These are phyloP conservation scores for Umbellularia californica DNA, from an alignment of 164 flowering plant species.

Conservation along the genomic window DNA sequence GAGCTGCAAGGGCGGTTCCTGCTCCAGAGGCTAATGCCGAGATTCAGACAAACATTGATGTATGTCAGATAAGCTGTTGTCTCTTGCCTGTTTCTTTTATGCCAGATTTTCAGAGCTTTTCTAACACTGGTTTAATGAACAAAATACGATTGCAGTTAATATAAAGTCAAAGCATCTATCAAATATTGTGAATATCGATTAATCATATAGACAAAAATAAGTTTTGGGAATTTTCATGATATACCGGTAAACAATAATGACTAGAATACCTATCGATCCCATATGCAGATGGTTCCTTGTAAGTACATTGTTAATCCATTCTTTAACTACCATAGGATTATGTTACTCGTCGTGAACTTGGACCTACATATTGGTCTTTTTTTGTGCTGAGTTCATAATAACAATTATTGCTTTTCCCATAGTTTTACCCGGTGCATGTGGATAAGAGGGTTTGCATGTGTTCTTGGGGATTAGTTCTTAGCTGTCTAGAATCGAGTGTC, in stretches of 20 bases:
- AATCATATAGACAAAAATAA: neutral
- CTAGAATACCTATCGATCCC: no score
- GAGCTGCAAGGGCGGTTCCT: conserved; percentile 57
- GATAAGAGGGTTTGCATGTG: no score
- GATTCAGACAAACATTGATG: conserved; percentile 80
- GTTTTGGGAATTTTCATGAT: neutral
- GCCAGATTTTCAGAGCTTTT: no score
- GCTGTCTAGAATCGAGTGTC: no score
- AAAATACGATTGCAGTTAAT: neutral
- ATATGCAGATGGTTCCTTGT: no score
- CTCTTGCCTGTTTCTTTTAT: neutral
- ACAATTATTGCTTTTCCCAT: neutral
- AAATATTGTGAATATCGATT: neutral
- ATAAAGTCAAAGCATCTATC: neutral
- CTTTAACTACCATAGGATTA: no score
- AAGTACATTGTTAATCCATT: no score
- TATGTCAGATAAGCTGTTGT: conserved; percentile 36
- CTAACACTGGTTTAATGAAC: neutral
- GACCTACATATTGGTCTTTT: no score
- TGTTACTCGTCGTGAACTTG: no score
- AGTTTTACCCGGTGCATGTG: no score
- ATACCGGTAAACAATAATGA: neutral
- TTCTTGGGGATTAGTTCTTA: no score
- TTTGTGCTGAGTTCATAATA: no score
- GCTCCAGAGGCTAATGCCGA: conserved; percentile 91